phyloP scores from a whole-genome alignment of 129 eudicot species.

The Saussurea involucrata region DNA sequence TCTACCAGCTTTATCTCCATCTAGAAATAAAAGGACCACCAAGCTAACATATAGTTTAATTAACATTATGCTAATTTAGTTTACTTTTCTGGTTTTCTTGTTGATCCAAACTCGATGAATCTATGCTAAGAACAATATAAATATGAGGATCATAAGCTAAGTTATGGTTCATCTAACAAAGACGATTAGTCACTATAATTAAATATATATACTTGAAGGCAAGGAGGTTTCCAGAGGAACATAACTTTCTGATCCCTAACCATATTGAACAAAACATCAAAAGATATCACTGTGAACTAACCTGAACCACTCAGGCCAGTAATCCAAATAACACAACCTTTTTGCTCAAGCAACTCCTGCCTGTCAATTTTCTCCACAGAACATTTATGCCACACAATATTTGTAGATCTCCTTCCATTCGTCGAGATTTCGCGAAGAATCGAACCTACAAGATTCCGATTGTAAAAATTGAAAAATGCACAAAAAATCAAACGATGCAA shows the following conservation, averaged over 20 bases:
- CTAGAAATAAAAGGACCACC: neutral
- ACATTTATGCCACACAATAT: constrained; percentile 82
- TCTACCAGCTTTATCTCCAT: neutral
- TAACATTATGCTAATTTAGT: neutral
- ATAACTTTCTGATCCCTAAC: neutral
- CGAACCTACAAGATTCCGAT: constrained; percentile 26
- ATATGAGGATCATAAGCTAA: too few relatives aligned
- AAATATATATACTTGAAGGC: too few relatives aligned
- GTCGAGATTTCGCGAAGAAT: constrained; percentile 13
- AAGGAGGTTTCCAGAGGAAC: neutral
- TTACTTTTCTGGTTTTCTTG: neutral
- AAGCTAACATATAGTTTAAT: neutral
- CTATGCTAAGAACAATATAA: neutral
- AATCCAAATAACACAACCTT: constrained; percentile 93
- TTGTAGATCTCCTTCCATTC: constrained; percentile 44
- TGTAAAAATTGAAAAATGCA: neutral
- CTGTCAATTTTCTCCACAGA: constrained; percentile 71
- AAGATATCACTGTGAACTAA: constrained; percentile 18
- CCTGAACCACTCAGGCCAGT: constrained; percentile 99
- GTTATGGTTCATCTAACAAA: too few relatives aligned
- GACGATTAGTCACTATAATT: too few relatives aligned
- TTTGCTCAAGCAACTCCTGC: constrained; percentile 74
- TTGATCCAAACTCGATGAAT: neutral
- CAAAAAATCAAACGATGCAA: neutral
- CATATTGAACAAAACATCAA: neutral